These are phyloP conservation scores for Macroventuria anomochaeta DNA, from an alignment of 2,329 filamentous ascomycete species.

Conservation along the genomic window DNA sequence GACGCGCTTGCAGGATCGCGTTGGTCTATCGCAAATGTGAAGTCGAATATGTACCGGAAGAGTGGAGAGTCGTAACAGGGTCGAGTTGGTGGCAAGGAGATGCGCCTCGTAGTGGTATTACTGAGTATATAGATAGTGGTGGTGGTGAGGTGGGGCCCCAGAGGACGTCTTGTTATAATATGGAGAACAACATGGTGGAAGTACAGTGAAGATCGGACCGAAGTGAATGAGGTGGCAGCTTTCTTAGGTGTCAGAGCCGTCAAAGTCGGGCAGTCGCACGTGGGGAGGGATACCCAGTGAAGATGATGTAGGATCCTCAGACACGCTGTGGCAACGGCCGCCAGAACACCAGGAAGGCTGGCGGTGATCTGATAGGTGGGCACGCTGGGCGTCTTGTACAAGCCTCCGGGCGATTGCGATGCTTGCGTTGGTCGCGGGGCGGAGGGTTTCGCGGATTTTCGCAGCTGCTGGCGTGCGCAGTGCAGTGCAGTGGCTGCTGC, in stretches of 20 bases:
- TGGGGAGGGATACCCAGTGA: constrained; percentile 42
- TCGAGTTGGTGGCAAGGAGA: constrained; percentile 9
- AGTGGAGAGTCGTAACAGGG: constrained; percentile 17
- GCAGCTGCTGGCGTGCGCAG: constrained; percentile 16
- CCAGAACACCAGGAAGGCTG: constrained; percentile 6
- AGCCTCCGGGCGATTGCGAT: constrained; percentile 9
- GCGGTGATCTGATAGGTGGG: constrained; percentile 13
- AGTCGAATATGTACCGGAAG: constrained; percentile 6
- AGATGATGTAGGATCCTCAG: constrained; percentile 42
- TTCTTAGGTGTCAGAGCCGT: constrained; percentile 33
- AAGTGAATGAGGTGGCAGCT: constrained; percentile 31
- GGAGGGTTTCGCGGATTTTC: neutral
- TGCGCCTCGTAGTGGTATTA: constrained; percentile 12
- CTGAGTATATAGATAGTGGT: constrained; percentile 16
- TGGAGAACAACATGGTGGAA: constrained; percentile 44
- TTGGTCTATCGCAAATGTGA: constrained; percentile 7
- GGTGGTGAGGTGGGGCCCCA: constrained; percentile 42
- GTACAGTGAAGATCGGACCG: constrained; percentile 36
- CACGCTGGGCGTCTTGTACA: neutral
- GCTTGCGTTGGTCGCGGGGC: constrained; percentile 8
- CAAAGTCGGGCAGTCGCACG: constrained; percentile 26
- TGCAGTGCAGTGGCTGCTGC: constrained; percentile 17
- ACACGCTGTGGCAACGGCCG: constrained; percentile 41
- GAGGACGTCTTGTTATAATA: constrained; percentile 49
- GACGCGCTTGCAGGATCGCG: neutral